Conservation (phyloP, 2,329 filamentous ascomycete species). For the Curvularia spicifera region DNA sequence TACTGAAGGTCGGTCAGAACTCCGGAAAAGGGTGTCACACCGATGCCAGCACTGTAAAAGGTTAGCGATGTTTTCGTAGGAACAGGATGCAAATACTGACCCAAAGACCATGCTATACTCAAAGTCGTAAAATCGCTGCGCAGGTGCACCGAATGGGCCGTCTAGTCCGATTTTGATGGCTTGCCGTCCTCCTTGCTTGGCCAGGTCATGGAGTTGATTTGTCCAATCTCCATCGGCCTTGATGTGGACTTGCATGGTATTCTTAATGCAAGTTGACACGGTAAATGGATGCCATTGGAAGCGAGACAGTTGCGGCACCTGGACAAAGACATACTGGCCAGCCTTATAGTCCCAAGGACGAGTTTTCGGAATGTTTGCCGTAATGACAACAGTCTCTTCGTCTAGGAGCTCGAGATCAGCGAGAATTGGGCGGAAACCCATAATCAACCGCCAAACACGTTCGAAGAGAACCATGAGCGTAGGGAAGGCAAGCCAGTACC, state of each 20-base stretch:
- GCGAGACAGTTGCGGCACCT: constrained; percentile 60
- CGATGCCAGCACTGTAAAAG: constrained; percentile 57
- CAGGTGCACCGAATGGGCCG: constrained; percentile 64
- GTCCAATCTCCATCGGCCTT: constrained; percentile 67
- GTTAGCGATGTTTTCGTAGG: constrained; percentile 1
- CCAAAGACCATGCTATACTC: constrained; percentile 62
- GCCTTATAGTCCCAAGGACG: constrained; percentile 61
- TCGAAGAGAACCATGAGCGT: constrained; percentile 60
- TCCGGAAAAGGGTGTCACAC: constrained; percentile 64
- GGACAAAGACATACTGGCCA: constrained; percentile 65
- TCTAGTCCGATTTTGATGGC: constrained; percentile 62
- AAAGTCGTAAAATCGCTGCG: constrained; percentile 65
- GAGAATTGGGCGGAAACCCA: constrained; percentile 58
- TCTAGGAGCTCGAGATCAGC: constrained; percentile 60
- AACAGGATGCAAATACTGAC: constrained; percentile 11
- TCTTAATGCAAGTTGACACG: constrained; percentile 61
- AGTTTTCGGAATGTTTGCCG: constrained; percentile 56
- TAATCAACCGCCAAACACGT: constrained; percentile 53
- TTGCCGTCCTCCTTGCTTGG: constrained; percentile 43
- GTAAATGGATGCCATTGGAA: constrained; percentile 69
- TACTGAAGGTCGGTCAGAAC: constrained; percentile 62
- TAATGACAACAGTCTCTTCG: constrained; percentile 60
- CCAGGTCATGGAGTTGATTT: constrained; percentile 53
- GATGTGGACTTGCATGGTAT: constrained; percentile 63
- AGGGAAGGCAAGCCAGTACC: constrained; percentile 63